Conservation (phyloP, 768 basidiomycete species). For the Artomyces pyxidatus region DNA sequence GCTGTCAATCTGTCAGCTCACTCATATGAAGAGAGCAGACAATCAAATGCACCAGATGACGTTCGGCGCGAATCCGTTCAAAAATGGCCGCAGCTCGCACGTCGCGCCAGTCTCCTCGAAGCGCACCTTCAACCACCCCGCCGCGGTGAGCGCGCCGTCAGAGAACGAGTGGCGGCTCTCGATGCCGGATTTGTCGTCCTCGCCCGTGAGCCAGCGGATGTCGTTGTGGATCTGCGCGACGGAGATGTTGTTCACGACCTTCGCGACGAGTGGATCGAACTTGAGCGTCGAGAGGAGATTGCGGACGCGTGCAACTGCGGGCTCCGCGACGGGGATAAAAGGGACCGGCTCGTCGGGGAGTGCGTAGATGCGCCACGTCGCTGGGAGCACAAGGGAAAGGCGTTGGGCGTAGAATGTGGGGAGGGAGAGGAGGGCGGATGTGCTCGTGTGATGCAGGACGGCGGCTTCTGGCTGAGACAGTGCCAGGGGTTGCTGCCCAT, state of each 20-base stretch:
- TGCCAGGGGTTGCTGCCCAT: constrained; percentile 4
- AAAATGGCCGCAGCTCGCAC: constrained; percentile 62
- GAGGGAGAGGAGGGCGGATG: constrained; percentile 45
- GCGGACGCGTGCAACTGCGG: constrained; percentile 47
- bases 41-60: constrained; percentile 62
- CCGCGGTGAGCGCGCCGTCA: constrained; percentile 53
- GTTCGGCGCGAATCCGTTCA: constrained; percentile 73
- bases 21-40: neutral
- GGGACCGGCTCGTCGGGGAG: constrained; percentile 43
- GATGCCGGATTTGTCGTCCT: constrained; percentile 65
- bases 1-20: constrained; percentile 27
- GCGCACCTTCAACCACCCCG: constrained; percentile 63
- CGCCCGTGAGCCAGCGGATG: constrained; percentile 79
- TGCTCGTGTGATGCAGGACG: constrained; percentile 35
- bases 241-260: constrained; percentile 62
- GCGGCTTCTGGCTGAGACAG: constrained; percentile 18
- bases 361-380: constrained; percentile 62
- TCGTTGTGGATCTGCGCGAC: constrained; percentile 57
- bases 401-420: constrained; percentile 29
- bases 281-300: constrained; percentile 48
- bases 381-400: constrained; percentile 60
- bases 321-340: constrained; percentile 47
- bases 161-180: constrained; percentile 79
- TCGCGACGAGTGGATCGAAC: constrained; percentile 64
- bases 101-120: constrained; percentile 71